A percentile compares a stretch with the other conserved stretches of the same genome.
These are phyloP conservation scores for Didymella arachidicola DNA, from an alignment of 2,329 filamentous ascomycete genomes.

Conservation along the genomic window DNA sequence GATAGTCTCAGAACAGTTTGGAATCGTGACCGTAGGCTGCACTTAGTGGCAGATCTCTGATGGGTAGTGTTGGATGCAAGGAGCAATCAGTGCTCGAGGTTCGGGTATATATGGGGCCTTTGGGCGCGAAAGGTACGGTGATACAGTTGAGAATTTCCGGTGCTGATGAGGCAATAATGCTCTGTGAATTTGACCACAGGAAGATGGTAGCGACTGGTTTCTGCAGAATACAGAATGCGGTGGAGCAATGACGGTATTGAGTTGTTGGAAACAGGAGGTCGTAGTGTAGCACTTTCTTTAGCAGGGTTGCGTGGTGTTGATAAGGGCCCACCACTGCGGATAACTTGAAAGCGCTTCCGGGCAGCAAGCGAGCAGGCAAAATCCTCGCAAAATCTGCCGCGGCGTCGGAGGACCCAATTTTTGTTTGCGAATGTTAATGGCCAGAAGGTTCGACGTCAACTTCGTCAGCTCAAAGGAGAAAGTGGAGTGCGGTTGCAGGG, in stretches of 20 bases:
- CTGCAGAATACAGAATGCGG: constrained; percentile 1
- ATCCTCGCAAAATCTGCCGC: constrained; percentile 25
- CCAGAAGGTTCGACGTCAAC: constrained; percentile 45
- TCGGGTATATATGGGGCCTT: constrained; percentile 32
- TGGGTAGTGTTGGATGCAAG: constrained; percentile 26
- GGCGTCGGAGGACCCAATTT: constrained; percentile 34
- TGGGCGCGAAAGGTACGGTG: constrained; percentile 16
- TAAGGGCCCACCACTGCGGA: constrained; percentile 29
- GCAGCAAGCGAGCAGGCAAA: constrained; percentile 23
- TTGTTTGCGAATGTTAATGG: constrained; percentile 32
- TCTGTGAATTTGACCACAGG: not conserved
- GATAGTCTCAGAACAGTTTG: constrained; percentile 25
- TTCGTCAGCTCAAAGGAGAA: constrained; percentile 38
- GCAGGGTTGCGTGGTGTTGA: constrained; percentile 29
- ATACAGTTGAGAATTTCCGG: constrained; percentile 13
- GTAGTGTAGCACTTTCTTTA: constrained; percentile 12
- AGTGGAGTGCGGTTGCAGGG: constrained; percentile 36
- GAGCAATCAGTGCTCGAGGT: constrained; percentile 24
- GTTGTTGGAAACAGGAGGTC: constrained; percentile 17
- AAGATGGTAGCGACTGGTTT: constrained; percentile 5
- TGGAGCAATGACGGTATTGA: constrained; percentile 15
- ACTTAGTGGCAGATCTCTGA: constrained; percentile 29
- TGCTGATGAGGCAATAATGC: constrained; percentile 2
- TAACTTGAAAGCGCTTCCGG: constrained; percentile 24
- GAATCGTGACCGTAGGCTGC: constrained; percentile 25